These are phyloP conservation scores for Talaromyces pinophilus DNA, from an alignment of 2,329 filamentous ascomycete species.

Conservation along the genomic window DNA sequence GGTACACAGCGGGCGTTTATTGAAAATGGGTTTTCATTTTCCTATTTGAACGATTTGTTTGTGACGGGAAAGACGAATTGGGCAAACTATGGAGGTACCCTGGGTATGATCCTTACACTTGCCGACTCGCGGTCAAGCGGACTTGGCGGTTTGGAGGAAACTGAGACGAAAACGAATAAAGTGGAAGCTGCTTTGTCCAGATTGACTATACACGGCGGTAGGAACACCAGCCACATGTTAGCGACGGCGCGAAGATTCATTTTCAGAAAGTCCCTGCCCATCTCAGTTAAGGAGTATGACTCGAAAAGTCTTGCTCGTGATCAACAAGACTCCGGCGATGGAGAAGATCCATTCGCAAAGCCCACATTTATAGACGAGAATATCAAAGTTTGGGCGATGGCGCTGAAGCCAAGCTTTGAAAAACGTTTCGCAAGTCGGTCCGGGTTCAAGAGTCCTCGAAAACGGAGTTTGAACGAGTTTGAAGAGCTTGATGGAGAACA, in stretches of 20 bases:
- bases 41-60: constrained; percentile 75
- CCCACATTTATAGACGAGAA: constrained; percentile 76
- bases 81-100: constrained; percentile 74
- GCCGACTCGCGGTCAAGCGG: constrained; percentile 65
- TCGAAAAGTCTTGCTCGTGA: constrained; percentile 27
- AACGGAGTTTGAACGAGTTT: constrained; percentile 55
- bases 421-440: constrained; percentile 28
- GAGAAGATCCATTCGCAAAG: constrained; percentile 36
- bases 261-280: constrained; percentile 76
- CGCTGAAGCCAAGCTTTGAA: constrained; percentile 45
- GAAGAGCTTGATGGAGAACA: constrained; percentile 28
- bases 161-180: not conserved
- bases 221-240: constrained; percentile 76
- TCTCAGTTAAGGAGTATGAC: constrained; percentile 69
- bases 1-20: constrained; percentile 77
- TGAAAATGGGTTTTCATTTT: constrained; percentile 66
- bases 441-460: constrained; percentile 41
- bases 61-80: constrained; percentile 76
- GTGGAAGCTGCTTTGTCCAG: not conserved
- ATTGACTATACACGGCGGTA: constrained; percentile 73
- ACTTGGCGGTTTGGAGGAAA: constrained; percentile 37
- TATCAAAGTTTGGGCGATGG: constrained; percentile 82
- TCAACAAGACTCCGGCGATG: constrained; percentile 29
- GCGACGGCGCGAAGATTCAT: constrained; percentile 84
- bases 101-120: constrained; percentile 82